Conservation (phyloP, 495 filamentous ascomycete genomes). For the Hypoxylon intermedium region DNA sequence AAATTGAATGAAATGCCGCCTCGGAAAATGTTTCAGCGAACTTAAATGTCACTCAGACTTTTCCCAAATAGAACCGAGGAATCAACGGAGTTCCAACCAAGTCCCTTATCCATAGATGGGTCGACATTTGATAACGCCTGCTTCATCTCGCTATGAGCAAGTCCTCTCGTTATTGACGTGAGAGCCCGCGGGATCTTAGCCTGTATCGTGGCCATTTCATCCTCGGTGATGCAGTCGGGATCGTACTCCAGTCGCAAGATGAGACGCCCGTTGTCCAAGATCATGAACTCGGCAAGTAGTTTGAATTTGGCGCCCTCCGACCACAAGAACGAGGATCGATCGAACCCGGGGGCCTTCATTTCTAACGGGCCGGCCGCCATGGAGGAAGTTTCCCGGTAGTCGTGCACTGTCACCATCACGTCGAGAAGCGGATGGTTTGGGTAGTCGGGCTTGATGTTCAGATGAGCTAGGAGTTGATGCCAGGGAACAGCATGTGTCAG, state of each 20-base stretch:
- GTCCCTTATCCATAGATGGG: not conserved
- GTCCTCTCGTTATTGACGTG: not conserved
- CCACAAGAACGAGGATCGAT: not conserved
- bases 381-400: not conserved
- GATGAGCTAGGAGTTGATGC: conserved; percentile 29
- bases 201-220: not conserved
- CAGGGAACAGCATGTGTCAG: conserved; percentile 31
- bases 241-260: not conserved
- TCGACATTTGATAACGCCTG: not conserved
- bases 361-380: not conserved
- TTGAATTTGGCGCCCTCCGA: not conserved
- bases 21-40: no score
- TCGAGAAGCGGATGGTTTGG: conserved; percentile 44
- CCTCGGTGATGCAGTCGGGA: not conserved
- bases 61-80: not conserved
- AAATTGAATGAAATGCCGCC: no score
- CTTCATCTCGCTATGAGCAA: not conserved
- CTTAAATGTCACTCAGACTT: not conserved
- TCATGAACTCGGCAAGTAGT: not conserved
- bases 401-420: conserved; percentile 46
- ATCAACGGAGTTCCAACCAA: not conserved
- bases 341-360: not conserved
- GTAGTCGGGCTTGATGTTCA: conserved; percentile 23
- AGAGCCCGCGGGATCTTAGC: not conserved
- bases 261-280: not conserved